Evolutionary conservation across 2,329 filamentous ascomycete species (phyloP).

Genomic region (Huntiella bhutanensis): DNA sequence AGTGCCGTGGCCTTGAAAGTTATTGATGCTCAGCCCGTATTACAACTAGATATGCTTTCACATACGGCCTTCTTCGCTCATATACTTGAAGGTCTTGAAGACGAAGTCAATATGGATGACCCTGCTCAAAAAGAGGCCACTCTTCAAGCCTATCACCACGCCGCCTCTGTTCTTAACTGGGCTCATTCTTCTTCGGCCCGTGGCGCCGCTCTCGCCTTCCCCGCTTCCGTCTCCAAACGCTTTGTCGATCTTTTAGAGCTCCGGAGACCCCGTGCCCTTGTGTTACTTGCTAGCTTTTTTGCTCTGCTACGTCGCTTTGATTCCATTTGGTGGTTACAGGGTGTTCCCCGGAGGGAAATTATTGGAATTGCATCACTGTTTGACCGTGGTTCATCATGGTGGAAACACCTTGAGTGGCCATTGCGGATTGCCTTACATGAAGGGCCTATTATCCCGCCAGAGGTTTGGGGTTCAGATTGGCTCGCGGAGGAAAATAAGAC

Average conservation of each 20-base stretch:
- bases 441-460: slow-evolving; percentile 30
- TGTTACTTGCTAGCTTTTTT: slow-evolving; percentile 48
- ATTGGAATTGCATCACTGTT: slow-evolving; percentile 42
- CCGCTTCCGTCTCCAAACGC: slow-evolving; percentile 41
- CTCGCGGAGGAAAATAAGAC: slow-evolving; percentile 23
- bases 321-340: slow-evolving; percentile 49
- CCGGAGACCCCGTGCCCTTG: slow-evolving; percentile 40
- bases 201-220: slow-evolving; percentile 41
- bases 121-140: slow-evolving; percentile 17
- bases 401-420: slow-evolving; percentile 42
- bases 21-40: slow-evolving; percentile 42
- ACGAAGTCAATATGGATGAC: slow-evolving; percentile 24
- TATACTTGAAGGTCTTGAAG: slow-evolving; percentile 36
- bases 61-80: slow-evolving; percentile 40
- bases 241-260: slow-evolving; percentile 41
- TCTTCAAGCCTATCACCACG: slow-evolving; percentile 40
- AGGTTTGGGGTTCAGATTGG: slow-evolving; percentile 37
- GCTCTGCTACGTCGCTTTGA: slow-evolving; percentile 44
- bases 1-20: slow-evolving; percentile 39
- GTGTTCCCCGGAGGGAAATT: slow-evolving; percentile 46
- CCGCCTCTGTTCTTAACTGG: slow-evolving; percentile 48
- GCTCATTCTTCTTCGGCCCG: slow-evolving; percentile 41
- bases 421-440: slow-evolving; percentile 40
- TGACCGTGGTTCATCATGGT: slow-evolving; percentile 39
- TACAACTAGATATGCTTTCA: slow-evolving; percentile 37